A percentile compares a stretch with the other conserved stretches of the same genome.
Conservation (phyloP, 2,329 filamentous ascomycete species). For the Cladosporium sp. region DNA sequence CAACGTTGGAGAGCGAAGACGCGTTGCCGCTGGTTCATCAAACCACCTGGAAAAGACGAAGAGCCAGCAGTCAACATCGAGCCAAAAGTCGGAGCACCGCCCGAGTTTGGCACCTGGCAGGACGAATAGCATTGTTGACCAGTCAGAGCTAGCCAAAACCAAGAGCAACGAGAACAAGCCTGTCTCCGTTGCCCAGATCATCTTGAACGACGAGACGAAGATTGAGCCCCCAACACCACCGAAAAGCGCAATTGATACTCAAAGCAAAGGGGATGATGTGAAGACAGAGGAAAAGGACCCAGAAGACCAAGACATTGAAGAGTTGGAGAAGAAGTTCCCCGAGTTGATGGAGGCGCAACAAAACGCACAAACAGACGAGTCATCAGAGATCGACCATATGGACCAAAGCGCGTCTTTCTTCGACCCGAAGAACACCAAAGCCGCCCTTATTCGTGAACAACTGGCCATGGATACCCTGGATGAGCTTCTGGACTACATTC, state of each 20-base stretch:
- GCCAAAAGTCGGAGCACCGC: conserved; percentile 13
- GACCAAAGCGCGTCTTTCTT: conserved; percentile 94
- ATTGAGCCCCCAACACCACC: conserved; percentile 31
- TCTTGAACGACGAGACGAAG: conserved; percentile 53
- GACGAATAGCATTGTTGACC: conserved; percentile 20
- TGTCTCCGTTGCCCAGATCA: conserved; percentile 49
- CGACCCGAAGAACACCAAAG: conserved; percentile 79
- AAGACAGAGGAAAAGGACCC: conserved; percentile 25
- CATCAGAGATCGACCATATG: conserved; percentile 48
- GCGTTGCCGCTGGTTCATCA: conserved; percentile 65
- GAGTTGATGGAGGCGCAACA: conserved; percentile 13
- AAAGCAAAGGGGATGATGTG: conserved; percentile 24
- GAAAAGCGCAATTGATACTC: conserved; percentile 17
- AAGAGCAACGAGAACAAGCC: conserved; percentile 19
- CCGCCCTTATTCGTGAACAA: conserved; percentile 79
- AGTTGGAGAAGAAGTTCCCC: conserved; percentile 15
- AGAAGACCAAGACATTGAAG: conserved; percentile 27
- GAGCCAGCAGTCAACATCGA: conserved; percentile 3
- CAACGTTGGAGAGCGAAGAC: conserved; percentile 89
- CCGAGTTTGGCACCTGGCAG: conserved; percentile 19
- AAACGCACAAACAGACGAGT: background rate
- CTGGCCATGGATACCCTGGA: conserved; percentile 89
- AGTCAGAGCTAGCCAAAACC: conserved; percentile 15
- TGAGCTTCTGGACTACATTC: conserved; percentile 83
- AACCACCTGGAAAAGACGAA: conserved; percentile 30